Evolutionary conservation across 176 grass and related monocot genomes (phyloP).

Genomic region (Tuctoria greenei): DNA sequence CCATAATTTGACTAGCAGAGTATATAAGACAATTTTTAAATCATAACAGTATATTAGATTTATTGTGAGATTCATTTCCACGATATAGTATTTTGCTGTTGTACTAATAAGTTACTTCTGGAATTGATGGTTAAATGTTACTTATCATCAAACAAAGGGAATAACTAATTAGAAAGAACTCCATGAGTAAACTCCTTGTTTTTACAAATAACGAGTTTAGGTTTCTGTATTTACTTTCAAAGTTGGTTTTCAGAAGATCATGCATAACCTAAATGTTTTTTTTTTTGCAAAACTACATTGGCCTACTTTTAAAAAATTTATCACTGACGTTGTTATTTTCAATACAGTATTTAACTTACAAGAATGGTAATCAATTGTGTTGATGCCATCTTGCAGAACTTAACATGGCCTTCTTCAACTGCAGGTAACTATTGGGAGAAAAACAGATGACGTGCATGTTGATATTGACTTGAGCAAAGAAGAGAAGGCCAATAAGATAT

Average conservation of each 20-base stretch:
- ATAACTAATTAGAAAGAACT: no score
- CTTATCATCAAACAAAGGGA: neutral
- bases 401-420: no score
- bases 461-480: no score
- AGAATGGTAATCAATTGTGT: no score
- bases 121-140: neutral
- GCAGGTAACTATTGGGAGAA: no score
- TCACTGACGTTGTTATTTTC: slow-evolving; percentile 3
- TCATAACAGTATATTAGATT: neutral
- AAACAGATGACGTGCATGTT: no score
- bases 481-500: no score
- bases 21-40: neutral
- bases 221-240: neutral
- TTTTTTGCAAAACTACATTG: neutral
- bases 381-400: no score
- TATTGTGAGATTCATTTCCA: neutral
- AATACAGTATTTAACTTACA: slow-evolving; percentile 35
- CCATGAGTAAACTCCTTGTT: no score
- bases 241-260: slow-evolving; percentile 3
- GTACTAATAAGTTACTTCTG: no score
- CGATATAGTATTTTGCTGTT: neutral
- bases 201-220: no score
- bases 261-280: neutral
- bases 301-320: slow-evolving; percentile 1
- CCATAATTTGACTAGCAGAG: neutral